Base-by-base conservation (phyloP, 805 yeast genomes). In the Tetrapisispora iriomotensis region DNA sequence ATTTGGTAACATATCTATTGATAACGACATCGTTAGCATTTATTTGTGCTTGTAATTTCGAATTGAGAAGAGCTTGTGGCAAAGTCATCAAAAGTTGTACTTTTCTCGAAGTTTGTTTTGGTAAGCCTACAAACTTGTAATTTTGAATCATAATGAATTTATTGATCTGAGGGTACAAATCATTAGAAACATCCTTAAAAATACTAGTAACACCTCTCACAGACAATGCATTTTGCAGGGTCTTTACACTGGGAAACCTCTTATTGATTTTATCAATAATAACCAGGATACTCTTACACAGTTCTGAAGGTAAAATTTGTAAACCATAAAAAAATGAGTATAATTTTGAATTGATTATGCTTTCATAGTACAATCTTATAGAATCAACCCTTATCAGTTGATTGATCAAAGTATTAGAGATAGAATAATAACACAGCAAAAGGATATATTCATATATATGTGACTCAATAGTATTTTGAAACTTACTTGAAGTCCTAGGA, bases 391-490 rank as follows among this genome's bases (percentile, higher is more conserved):
- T 25, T 6, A 54, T 52, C 15, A 56, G 32, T 21, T 31, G 37
- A 10, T 38, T 33, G 9, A 56, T 35, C 3, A 48, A 45, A 13
- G 46, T 47, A 19, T 45, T 47, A 5, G 49, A 44, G 2, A 50
- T 20, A 9, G 44, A 32, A 36, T 54, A 49, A 34, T 51, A 56
- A 33, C 56, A 51, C 8, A 54, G 30, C 12, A 52, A 38, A 4
- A 48, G 27, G 8, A 46, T 41, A 40, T 51, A 55, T 22, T 45
- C 38, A 17, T 31, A 35, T 18, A 48, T 33, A 21, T 39, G 19
- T 24, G 34, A 24, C 9, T 39, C 43, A 3, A 43, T 36, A 13
- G 40, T 39, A 14, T 26, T n/a, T 22, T 34, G 39, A 19, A 34
- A 34, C n/a, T 8, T 8, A 27, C 17, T 22, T 15, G 36, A 40